Evolutionary conservation across 176 grass and related monocot genomes (phyloP).

Genomic region (Bothriochloa decipiens): DNA sequence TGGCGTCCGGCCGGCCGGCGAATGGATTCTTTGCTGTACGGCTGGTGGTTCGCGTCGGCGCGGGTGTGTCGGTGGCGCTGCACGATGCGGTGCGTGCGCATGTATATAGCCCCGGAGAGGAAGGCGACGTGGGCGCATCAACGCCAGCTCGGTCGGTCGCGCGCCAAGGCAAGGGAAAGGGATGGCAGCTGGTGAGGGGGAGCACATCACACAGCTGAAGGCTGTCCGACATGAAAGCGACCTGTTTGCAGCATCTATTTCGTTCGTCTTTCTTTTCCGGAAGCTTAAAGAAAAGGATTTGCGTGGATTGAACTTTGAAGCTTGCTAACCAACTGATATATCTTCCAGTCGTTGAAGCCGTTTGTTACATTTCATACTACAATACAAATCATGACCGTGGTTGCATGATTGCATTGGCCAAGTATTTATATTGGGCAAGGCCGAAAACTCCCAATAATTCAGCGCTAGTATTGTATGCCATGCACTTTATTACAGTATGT

Average conservation of each 20-base stretch:
- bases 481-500: too few relatives aligned
- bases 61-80: not conserved
- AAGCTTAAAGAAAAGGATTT: slow-evolving; percentile 44
- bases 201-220: slow-evolving; percentile 53
- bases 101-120: slow-evolving; percentile 14
- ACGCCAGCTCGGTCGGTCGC: not conserved
- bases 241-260: not conserved
- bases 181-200: slow-evolving; percentile 30
- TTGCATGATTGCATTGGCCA: not conserved
- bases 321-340: not conserved
- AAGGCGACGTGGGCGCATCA: slow-evolving; percentile 41
- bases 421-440: not conserved
- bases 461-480: not conserved
- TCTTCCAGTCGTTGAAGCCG: slow-evolving; percentile 15
- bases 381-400: not conserved
- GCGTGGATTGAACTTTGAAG: not conserved
- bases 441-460: not conserved
- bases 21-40: not conserved
- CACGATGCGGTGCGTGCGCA: not conserved
- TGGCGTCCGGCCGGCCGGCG: not conserved
- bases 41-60: not conserved
- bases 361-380: slow-evolving; percentile 18
- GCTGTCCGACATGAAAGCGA: slow-evolving; percentile 39
- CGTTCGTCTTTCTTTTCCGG: not conserved
- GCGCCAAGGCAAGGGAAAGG: not conserved